Percentiles rank a stretch among this genome's conserved stretches.
These are phyloP conservation scores for Mycena floridula DNA, from an alignment of 768 basidiomycete genomes.

Conservation along the genomic window DNA sequence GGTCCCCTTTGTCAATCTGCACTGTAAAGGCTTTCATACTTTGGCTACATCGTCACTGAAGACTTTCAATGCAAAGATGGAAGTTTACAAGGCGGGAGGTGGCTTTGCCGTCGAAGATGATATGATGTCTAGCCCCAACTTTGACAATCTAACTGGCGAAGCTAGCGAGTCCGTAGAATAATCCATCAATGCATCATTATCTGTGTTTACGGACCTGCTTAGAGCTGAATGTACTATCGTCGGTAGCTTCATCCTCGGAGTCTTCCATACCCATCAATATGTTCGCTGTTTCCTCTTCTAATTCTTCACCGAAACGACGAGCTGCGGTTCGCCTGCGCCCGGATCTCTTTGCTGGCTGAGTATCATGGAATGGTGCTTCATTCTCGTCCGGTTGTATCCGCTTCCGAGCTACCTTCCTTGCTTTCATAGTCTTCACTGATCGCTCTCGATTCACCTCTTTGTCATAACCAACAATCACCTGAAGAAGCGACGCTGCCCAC, in stretches of 20 bases:
- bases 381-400: no score
- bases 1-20: conserved; percentile 12
- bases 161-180: neutral
- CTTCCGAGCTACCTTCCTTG: no score
- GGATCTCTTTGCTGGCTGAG: no score
- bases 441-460: neutral
- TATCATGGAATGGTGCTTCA: no score
- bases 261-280: no score
- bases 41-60: conserved; percentile 18
- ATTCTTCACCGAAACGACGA: no score
- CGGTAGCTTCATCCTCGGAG: no score
- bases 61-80: conserved; percentile 27
- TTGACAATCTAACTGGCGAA: neutral
- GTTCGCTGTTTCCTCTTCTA: no score
- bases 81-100: conserved; percentile 4
- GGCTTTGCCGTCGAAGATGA: neutral
- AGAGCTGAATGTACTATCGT: no score
- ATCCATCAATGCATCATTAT: no score
- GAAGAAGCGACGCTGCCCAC: neutral
- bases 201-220: no score
- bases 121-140: neutral
- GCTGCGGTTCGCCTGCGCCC: no score
- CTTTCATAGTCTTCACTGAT: neutral
- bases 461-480: neutral
- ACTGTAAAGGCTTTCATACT: conserved; percentile 10